phyloP scores from a whole-genome alignment of 257 asterid genomes.

The Henckelia pumila region DNA sequence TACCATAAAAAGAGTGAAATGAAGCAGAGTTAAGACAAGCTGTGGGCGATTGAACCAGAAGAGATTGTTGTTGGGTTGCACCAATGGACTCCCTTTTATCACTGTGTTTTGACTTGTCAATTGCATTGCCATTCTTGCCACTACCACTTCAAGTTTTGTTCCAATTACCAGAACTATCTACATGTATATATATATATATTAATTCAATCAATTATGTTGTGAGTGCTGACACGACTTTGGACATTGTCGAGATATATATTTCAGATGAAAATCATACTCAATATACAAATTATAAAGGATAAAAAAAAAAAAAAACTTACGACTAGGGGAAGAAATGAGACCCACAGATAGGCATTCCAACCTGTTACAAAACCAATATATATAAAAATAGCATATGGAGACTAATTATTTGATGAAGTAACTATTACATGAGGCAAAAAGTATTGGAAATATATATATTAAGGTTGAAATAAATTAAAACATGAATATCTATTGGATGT shows the following conservation, averaged over 20 bases:
- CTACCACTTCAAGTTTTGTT: conserved; percentile 60
- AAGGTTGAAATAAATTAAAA: background rate
- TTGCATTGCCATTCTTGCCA: conserved; percentile 67
- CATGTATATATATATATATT: background rate
- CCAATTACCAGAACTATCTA: conserved; percentile 64
- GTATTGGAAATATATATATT: background rate
- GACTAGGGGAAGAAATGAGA: conserved; percentile 63
- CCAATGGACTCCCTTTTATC: conserved; percentile 64
- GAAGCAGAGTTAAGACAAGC: conserved; percentile 58
- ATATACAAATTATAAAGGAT: no score
- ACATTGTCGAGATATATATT: no score
- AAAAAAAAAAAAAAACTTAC: conserved; percentile 31
- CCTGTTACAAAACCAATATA: conserved; percentile 40
- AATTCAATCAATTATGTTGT: no score
- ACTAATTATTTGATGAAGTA: background rate
- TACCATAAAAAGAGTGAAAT: conserved; percentile 65
- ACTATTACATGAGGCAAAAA: background rate
- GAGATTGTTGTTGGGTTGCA: conserved; percentile 52
- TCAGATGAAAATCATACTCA: no score
- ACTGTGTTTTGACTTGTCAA: conserved; percentile 38
- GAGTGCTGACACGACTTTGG: no score
- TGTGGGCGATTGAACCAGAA: conserved; percentile 74
- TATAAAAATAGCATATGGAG: background rate
- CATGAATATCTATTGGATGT: no score
- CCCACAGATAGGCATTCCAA: conserved; percentile 76